Evolutionary conservation across 176 grass and related monocot genomes (phyloP), one percentile per base, ranked within the genome.

Genomic region (Tillandsia leiboldiana): DNA sequence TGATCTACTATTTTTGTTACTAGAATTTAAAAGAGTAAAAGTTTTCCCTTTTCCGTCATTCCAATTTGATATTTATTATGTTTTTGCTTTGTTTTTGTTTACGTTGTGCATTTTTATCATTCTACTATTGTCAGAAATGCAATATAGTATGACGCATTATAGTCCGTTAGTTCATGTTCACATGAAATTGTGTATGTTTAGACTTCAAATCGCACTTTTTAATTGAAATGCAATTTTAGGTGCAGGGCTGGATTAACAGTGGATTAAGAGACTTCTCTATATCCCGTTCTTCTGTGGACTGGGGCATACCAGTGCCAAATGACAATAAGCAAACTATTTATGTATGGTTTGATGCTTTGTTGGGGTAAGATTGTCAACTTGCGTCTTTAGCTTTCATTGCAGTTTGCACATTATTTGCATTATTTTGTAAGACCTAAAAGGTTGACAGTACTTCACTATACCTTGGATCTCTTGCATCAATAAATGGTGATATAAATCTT

Each of bases 261-360:
- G 93, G 93, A 77, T 72, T 97, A 70, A 90, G 82, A 76, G 93
- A 97, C 74, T 97, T 97, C 26, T 97, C 93, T 82, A 87, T 97
- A 83, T 97, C 93, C 14, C 86, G 86, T 59, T 73, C 88, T 50
- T 92, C 83, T 82, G 93, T 97, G 23, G 93, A 97, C 10, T 97
- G 93, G 89, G 93, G 93, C n/a, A 97, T 97, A 85, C 89, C 93
- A 8, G 84, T 97, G 66, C 89, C 93, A 71, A 92, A 97, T 77
- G 89, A 97, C 53, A 74, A 80, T 11, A 92, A 87, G 56, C 93
- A 97, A 84, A 97, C 93, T 83, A 83, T 97, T 66, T 97, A 97
- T 51, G 93, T 97, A 24, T 92, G 93, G 93, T 97, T 97, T 87
- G 93, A 97, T 79, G 93, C 93, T 50, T 79, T 92, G 51, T 84